Evolutionary conservation across 306 rosid genomes (phyloP), one percentile per base, ranked within the genome.

Genomic region (Fagus sylvatica): DNA sequence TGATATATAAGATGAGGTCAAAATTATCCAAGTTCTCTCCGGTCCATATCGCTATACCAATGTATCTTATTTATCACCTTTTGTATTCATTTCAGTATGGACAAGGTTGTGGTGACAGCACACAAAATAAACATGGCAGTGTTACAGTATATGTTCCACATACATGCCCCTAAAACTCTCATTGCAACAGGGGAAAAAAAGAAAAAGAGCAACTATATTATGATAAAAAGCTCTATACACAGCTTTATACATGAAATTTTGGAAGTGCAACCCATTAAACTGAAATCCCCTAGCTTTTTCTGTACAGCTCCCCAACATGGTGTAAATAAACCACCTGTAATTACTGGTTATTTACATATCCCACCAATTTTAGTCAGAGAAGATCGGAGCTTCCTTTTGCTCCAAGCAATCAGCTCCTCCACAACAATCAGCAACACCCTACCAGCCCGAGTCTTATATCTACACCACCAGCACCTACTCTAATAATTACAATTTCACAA

Each of bases 401-500:
- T 59, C 75, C 68, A 72, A 33, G 82, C 83, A 85, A 66, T 75
- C 84, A 67, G 85, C 85, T 67, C 88, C 84, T 56, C 66, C 37
- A 74, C 83, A 71, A 12, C 74, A 71, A 81, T 76, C 74, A 80
- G 70, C 78, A 59, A 54, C 79, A 74, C 41, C 84, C 68, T 77
- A 72, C 65, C 76, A 73, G 78, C 74, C 75, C 66, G 66, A 72
- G 22, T 75, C 73, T 81, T 79, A 74, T 88, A 78, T 83, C 90
- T 89, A 89, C 87, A 84, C 83, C 73, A 66, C 87, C 82, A 70
- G 10, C 68, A 30, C 72, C 87, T 85, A 85, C 82, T 84, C 93
- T 85, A 81, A 81, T 91, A 89, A 71, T 89, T 89, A 91, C 97
- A 92, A 66, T 64, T 87, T 86, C 93, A 88, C 84, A 79, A 64